Conservation (phyloP, 2,329 filamentous ascomycete species). For the Phyllosticta ampelicida region DNA sequence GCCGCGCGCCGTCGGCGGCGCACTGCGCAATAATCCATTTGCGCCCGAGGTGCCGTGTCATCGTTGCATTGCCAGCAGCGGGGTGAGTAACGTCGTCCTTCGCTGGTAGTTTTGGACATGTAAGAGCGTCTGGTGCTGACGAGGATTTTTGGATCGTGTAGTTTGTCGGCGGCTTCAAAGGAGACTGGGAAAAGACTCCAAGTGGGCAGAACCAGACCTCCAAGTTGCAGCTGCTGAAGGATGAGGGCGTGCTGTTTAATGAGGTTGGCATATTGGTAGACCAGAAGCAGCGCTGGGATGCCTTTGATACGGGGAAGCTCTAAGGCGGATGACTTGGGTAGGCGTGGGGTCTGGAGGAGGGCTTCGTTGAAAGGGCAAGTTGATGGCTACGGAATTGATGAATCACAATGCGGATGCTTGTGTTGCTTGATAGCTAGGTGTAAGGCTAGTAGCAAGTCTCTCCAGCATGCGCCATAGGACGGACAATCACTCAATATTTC, state of each 20-base stretch:
- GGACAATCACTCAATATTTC: no score
- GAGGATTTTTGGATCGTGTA: no score
- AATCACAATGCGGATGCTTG: no score
- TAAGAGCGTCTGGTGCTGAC: no score
- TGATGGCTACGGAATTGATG: background rate
- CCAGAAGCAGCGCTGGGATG: constrained; percentile 32
- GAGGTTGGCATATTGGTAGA: constrained; percentile 48
- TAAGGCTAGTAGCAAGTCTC: no score
- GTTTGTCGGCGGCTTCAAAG: constrained; percentile 58
- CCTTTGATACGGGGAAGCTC: constrained; percentile 20
- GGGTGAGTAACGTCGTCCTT: constrained; percentile 36
- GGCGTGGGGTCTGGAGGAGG: background rate
- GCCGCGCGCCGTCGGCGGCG: constrained; percentile 67
- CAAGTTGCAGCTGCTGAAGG: constrained; percentile 50
- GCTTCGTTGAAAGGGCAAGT: background rate
- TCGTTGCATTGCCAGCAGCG: constrained; percentile 63
- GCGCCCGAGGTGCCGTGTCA: constrained; percentile 76
- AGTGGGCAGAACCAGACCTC: constrained; percentile 51
- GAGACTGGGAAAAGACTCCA: constrained; percentile 49
- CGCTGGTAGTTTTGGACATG: no score
- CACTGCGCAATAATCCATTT: constrained; percentile 67
- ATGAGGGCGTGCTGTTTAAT: constrained; percentile 56
- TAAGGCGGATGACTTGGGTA: background rate
- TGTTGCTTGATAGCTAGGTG: no score
- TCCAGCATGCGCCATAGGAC: no score